Evolutionary conservation across 2,329 filamentous ascomycete genomes (phyloP).

Genomic region (Leptodontidium sp.): DNA sequence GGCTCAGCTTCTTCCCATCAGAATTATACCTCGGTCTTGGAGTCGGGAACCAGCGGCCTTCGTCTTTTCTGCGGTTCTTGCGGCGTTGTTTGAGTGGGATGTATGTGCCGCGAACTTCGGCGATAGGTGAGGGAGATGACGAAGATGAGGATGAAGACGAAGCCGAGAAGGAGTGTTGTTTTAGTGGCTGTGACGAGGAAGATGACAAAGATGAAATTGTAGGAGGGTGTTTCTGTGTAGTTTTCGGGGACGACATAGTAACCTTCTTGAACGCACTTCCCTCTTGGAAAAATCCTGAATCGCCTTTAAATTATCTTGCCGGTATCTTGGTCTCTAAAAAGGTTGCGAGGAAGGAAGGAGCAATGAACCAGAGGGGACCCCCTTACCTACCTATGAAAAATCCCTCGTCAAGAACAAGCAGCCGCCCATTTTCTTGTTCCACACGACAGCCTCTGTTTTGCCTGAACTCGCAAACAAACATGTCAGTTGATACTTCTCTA

Average conservation of each 20-base stretch:
- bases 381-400: not conserved
- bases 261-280: not conserved
- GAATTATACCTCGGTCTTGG: constrained; percentile 12
- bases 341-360: not conserved
- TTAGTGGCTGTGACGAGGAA: not conserved
- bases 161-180: not conserved
- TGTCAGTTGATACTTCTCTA: not conserved
- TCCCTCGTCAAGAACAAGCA: not conserved
- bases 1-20: constrained; percentile 10
- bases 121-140: not conserved
- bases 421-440: not conserved
- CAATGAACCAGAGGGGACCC: not conserved
- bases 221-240: not conserved
- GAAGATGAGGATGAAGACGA: not conserved
- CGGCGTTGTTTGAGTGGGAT: not conserved
- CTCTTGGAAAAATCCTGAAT: too few relatives aligned
- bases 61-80: not conserved
- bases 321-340: not conserved
- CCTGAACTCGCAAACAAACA: not conserved
- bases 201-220: not conserved
- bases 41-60: constrained; percentile 13
- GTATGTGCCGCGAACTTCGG: not conserved
- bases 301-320: not conserved
- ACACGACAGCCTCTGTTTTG: not conserved
- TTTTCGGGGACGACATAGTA: not conserved